Evolutionary conservation across 2,329 filamentous ascomycete genomes (phyloP).

Genomic region (Trichoderma sp.): DNA sequence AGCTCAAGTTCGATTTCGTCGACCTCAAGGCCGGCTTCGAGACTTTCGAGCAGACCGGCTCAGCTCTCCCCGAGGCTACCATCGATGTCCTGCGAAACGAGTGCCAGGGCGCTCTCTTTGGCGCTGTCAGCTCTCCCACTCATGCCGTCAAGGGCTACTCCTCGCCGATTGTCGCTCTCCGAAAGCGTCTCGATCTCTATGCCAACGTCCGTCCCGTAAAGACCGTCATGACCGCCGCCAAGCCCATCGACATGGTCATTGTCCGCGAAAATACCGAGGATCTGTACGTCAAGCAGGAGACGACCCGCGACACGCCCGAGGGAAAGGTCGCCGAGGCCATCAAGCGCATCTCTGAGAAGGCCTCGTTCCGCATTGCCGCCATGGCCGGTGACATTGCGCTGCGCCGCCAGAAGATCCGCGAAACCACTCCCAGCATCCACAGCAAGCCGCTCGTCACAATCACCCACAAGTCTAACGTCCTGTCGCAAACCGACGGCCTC

Average conservation of each 20-base stretch:
- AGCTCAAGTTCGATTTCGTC: conserved; percentile 90
- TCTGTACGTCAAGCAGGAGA: conserved; percentile 96
- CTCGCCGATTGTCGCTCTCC: conserved; percentile 91
- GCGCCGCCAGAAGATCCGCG: conserved; percentile 76
- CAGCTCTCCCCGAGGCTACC: conserved; percentile 84
- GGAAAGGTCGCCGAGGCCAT: conserved; percentile 93
- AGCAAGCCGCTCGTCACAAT: conserved; percentile 77
- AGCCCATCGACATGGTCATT: conserved; percentile 92
- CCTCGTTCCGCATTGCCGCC: conserved; percentile 78
- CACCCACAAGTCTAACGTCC: conserved; percentile 97
- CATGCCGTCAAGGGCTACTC: conserved; percentile 92
- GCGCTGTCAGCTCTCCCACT: conserved; percentile 88
- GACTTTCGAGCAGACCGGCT: conserved; percentile 85
- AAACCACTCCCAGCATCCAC: conserved; percentile 57
- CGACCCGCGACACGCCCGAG: conserved; percentile 69
- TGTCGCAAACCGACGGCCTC: conserved; percentile 92
- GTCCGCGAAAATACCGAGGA: conserved; percentile 99
- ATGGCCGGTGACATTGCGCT: conserved; percentile 96
- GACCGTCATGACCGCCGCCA: conserved; percentile 61
- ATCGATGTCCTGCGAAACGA: conserved; percentile 84
- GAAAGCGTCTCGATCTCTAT: conserved; percentile 92
- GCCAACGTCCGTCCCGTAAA: conserved; percentile 98
- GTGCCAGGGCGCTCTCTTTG: conserved; percentile 95
- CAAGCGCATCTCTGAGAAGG: conserved; percentile 90
- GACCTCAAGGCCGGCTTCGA: conserved; percentile 91